Percentiles rank a stretch among this genome's conserved stretches.
These are phyloP conservation scores for Carex littledalei DNA, from an alignment of 176 grass and related monocot species.

Conservation along the genomic window DNA sequence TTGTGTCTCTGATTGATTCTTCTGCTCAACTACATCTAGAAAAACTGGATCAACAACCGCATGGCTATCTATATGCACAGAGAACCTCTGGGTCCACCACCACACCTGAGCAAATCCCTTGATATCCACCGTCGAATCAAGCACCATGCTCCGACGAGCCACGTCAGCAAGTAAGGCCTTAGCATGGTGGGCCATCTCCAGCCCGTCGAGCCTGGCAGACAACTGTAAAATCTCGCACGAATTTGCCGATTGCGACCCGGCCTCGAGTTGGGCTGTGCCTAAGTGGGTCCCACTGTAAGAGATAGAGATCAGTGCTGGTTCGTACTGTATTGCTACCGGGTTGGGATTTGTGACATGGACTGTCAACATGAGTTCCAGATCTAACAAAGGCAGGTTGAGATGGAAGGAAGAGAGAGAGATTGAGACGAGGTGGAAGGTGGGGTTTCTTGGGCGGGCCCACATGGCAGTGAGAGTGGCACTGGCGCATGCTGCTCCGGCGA, in stretches of 20 bases:
- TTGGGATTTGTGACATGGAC: constrained; percentile 85
- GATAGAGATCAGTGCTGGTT: constrained; percentile 54
- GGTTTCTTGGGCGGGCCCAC: constrained; percentile 47
- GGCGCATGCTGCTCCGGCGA: constrained; percentile 46
- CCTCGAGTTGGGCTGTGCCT: constrained; percentile 57
- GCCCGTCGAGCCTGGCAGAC: constrained; percentile 49
- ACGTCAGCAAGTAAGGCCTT: constrained; percentile 40
- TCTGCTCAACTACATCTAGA: constrained; percentile 62
- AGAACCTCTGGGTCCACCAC: constrained; percentile 56
- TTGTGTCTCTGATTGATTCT: constrained; percentile 51
- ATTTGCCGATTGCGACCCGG: constrained; percentile 49
- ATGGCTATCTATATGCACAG: constrained; percentile 59
- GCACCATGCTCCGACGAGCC: constrained; percentile 51
- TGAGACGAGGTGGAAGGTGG: constrained; percentile 76
- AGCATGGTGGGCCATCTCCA: constrained; percentile 55
- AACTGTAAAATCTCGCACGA: constrained; percentile 78
- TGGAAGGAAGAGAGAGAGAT: constrained; percentile 65
- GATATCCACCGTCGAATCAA: constrained; percentile 60
- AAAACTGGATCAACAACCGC: constrained; percentile 70
- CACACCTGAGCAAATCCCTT: constrained; percentile 36
- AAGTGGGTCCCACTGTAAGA: constrained; percentile 60
- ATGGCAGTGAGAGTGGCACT: constrained; percentile 26
- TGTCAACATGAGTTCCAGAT: constrained; percentile 73
- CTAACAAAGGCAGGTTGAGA: constrained; percentile 53
- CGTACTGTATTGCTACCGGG: constrained; percentile 59